These are phyloP conservation scores for Casuarina equisetifolia DNA, from an alignment of 306 rosid genomes.

Conservation along the genomic window DNA sequence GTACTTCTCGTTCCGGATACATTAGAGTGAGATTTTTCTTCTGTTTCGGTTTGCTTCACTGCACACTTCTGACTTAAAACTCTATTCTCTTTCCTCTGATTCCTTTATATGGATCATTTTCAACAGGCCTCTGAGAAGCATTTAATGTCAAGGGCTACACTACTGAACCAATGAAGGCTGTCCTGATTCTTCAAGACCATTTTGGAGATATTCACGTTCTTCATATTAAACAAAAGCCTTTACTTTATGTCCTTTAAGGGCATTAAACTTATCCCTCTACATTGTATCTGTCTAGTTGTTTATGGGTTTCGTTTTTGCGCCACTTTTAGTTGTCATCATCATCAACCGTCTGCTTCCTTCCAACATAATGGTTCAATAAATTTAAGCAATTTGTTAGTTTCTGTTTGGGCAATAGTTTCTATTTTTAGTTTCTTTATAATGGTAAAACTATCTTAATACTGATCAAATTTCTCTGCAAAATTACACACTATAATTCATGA, in stretches of 20 bases:
- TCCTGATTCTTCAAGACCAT: conserved; percentile 21
- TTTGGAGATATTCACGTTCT: conserved; percentile 35
- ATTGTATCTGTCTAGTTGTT: conserved; percentile 34
- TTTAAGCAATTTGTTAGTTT: background rate
- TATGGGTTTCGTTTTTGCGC: conserved; percentile 22
- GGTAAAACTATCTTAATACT: no score
- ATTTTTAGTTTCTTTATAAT: no score
- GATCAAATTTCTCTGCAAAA: no score
- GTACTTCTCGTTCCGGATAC: no score
- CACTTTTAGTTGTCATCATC: conserved; percentile 28
- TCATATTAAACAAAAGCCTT: conserved; percentile 31
- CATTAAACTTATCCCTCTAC: conserved; percentile 28
- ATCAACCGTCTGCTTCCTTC: conserved; percentile 2
- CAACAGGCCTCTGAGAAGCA: conserved; percentile 72
- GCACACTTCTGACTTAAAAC: background rate
- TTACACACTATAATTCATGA: background rate
- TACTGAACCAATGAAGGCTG: conserved; percentile 61
- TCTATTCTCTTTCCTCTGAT: background rate
- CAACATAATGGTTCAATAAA: conserved; percentile 19
- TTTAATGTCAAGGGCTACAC: conserved; percentile 65
- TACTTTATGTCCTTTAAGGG: conserved; percentile 39
- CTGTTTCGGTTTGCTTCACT: no score
- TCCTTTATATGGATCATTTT: background rate
- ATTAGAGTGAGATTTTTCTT: no score
- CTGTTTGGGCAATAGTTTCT: background rate